Conservation (phyloP, 2,329 filamentous ascomycete genomes). For the Alternaria infectoria region DNA sequence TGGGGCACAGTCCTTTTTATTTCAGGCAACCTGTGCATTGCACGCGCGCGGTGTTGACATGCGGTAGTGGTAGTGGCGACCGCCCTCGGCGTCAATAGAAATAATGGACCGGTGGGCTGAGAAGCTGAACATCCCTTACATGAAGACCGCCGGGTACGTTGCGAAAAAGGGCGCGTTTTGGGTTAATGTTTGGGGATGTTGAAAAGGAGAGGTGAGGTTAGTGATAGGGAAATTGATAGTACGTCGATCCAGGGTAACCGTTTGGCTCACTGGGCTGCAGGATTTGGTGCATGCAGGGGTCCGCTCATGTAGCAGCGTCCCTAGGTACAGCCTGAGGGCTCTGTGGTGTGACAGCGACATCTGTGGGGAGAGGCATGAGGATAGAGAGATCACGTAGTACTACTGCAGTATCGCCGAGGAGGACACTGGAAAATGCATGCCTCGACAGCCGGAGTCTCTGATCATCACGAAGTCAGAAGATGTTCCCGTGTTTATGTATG, state of each 20-base stretch:
- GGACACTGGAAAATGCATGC: not conserved
- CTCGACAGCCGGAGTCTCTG: not conserved
- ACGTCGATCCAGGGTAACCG: not conserved
- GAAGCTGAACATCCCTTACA: not conserved
- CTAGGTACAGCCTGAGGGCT: not conserved
- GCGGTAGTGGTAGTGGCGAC: not conserved
- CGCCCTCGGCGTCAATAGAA: not conserved
- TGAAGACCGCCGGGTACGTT: not conserved
- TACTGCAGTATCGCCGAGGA: not conserved
- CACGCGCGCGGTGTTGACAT: not conserved
- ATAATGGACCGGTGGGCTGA: not conserved
- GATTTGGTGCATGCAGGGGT: not conserved
- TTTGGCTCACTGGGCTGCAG: not conserved
- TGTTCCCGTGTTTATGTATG: slow-evolving; percentile 2
- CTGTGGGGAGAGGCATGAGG: not conserved
- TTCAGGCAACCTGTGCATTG: not conserved
- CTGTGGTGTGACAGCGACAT: slow-evolving; percentile 1
- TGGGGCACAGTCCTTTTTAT: not conserved
- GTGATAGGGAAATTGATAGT: not conserved
- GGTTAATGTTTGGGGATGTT: not conserved
- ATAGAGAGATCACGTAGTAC: not conserved
- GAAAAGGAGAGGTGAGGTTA: not conserved
- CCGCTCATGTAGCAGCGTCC: not conserved
- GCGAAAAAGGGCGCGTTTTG: not conserved
- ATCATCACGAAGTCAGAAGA: not conserved